Evolutionary conservation across 371 early-diverging fungal species (phyloP), one percentile per base, ranked within the genome.

Genomic region (Cokeromyces recurvatus): DNA sequence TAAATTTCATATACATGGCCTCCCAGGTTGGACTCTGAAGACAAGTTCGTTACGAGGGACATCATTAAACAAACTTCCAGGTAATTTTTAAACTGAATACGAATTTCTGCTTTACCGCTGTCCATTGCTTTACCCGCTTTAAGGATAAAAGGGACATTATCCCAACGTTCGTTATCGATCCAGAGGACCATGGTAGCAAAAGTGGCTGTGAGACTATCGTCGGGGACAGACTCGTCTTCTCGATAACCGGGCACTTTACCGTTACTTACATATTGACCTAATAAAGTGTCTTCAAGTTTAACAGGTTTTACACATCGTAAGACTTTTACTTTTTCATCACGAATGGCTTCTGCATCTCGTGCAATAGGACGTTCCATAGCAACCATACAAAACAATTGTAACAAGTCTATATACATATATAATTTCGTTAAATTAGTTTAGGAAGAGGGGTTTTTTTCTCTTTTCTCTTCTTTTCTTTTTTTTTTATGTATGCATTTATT

Each of bases 41-140:
- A 98, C 95, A 16, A 97, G 79, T 65, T 98, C 98, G 66, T 98
- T 97, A 42, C 96, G 85, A 3, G 86, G 75, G 24, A 84, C 60
- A 46, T 77, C 74, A 14, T 56, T 39, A 64, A 91, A 92, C 37
- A 91, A 68, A 55, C 71, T 74, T 16, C 90, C 90, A 4, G 89
- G 77, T 9, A 90, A 84, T 40, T 96, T 92, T 80, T 78, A 79
- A 96, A 97, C 63, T 97, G 98, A 46, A 98, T 83, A 38, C 98
- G 90, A 45, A 97, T 79, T 55, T 95, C 94, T 19, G 87, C 86
- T 66, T 94, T 95, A 44, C 79, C 79, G 40, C 87, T 87, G 58
- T 97, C 84, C 34, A 97, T 63, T 12, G 95, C 98, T 64, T 98
- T 98, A 38, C 97, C 98, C 39, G 91, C 87, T 71, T 92, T 93